Percentiles rank a stretch among this genome's conserved stretches.
phyloP scores from a whole-genome alignment of 2,329 filamentous ascomycete species.

The Botrytis paeoniae region DNA sequence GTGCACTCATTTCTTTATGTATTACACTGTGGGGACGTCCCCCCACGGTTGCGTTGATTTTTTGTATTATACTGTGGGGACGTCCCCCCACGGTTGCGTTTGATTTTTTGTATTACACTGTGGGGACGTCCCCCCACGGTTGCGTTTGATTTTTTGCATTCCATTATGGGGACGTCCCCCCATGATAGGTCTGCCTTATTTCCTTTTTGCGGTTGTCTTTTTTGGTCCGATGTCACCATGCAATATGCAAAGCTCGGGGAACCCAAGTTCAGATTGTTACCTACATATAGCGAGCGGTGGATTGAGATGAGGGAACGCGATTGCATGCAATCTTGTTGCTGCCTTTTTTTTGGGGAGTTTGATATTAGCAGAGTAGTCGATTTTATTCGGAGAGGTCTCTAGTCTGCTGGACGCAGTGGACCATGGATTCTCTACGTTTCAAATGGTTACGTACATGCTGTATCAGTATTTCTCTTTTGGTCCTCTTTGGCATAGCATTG shows the following conservation, averaged over 20 bases:
- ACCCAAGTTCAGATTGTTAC: not conserved
- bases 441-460: not conserved
- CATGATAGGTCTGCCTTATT: not conserved
- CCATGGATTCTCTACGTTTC: not conserved
- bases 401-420: constrained; percentile 4
- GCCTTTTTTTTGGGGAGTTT: not conserved
- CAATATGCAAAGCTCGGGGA: not conserved
- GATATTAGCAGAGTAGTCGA: not conserved
- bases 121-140: not conserved
- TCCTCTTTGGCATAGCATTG: not conserved
- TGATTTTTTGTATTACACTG: not conserved
- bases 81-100: not conserved
- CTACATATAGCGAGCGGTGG: not conserved
- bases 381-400: not conserved
- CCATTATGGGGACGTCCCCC: constrained; percentile 4
- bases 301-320: not conserved
- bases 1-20: not conserved
- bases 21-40: not conserved
- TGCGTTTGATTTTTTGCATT: not conserved
- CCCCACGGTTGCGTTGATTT: not conserved
- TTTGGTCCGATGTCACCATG: not conserved
- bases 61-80: constrained; percentile 1
- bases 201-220: not conserved
- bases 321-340: not conserved
- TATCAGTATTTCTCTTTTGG: not conserved